Percentiles rank a stretch among this genome's conserved stretches.
Evolutionary conservation across 192 early-diverging fungal genomes (phyloP).

Genomic region (Rhizophagus clarus): DNA sequence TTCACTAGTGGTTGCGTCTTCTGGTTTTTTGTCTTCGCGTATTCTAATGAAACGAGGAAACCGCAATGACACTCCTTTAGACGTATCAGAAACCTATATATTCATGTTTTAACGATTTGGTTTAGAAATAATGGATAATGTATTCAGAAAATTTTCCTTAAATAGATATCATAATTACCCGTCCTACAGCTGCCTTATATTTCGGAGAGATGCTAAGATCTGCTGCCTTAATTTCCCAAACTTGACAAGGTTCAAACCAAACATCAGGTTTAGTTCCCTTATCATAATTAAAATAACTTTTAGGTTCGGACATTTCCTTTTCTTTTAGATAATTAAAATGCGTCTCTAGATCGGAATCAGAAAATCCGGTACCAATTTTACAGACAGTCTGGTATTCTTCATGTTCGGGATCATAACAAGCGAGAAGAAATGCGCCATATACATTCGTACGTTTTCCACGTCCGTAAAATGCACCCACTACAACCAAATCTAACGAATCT

Average conservation of each 20-base stretch:
- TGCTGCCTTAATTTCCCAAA: slow-evolving; percentile 97
- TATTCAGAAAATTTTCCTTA: slow-evolving; percentile 14
- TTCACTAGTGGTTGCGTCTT: slow-evolving; percentile 87
- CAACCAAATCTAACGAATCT: slow-evolving; percentile 95
- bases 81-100: slow-evolving; percentile 60
- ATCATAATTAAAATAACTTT: slow-evolving; percentile 81
- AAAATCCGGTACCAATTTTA: slow-evolving; percentile 98
- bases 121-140: slow-evolving; percentile 8
- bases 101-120: slow-evolving; percentile 22
- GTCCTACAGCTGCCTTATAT: slow-evolving; percentile 87
- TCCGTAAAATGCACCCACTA: slow-evolving; percentile 93
- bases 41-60: slow-evolving; percentile 97
- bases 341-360: slow-evolving; percentile 80
- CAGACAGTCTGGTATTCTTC: slow-evolving; percentile 98
- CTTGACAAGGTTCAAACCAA: slow-evolving; percentile 90
- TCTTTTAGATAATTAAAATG: slow-evolving; percentile 74
- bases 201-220: slow-evolving; percentile 96
- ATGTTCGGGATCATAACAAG: slow-evolving; percentile 93
- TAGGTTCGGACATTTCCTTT: slow-evolving; percentile 73
- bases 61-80: slow-evolving; percentile 93
- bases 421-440: slow-evolving; percentile 95
- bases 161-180: slow-evolving; percentile 48
- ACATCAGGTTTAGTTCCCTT: slow-evolving; percentile 87
- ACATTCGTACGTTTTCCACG: slow-evolving; percentile 94
- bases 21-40: slow-evolving; percentile 93